Percentiles rank a stretch among this genome's conserved stretches.
These are phyloP conservation scores for Cornus controversa DNA, from an alignment of 148 eudicot genomes.

Conservation along the genomic window DNA sequence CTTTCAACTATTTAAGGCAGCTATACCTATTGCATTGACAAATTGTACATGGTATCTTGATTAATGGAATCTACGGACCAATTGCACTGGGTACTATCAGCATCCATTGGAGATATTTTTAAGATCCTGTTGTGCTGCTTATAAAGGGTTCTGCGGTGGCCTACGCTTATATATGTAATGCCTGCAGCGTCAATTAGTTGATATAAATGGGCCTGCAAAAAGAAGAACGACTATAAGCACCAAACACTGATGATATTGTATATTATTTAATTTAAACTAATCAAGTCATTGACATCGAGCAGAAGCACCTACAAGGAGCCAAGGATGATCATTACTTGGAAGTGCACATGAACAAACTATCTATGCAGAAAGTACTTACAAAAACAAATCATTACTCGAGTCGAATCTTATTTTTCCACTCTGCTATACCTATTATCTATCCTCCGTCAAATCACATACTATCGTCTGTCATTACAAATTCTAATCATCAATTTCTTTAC, in stretches of 20 bases:
- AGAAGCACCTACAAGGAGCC: background rate
- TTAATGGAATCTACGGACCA: slow-evolving; percentile 62
- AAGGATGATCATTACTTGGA: background rate
- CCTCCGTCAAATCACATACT: too few relatives aligned
- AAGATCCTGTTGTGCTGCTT: slow-evolving; percentile 61
- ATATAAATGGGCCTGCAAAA: slow-evolving; percentile 71
- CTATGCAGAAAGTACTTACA: background rate
- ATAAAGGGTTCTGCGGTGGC: slow-evolving; percentile 68
- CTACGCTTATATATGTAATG: slow-evolving; percentile 74
- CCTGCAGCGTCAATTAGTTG: slow-evolving; percentile 66
- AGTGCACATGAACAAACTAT: background rate
- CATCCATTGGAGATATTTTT: slow-evolving; percentile 48
- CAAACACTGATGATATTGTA: background rate
- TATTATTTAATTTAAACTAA: background rate
- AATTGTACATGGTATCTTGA: slow-evolving; percentile 30
- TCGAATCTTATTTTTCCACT: too few relatives aligned
- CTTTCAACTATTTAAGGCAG: background rate
- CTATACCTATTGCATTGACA: slow-evolving; percentile 23
- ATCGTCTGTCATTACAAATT: too few relatives aligned
- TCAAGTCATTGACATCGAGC: background rate
- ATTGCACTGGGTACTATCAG: slow-evolving; percentile 35
- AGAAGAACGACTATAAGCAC: slow-evolving; percentile 10
- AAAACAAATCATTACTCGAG: too few relatives aligned
- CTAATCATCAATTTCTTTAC: too few relatives aligned
- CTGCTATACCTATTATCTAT: too few relatives aligned